Base-by-base conservation (phyloP, 495 filamentous ascomycete genomes). In the Aspergillus coremiiformis region DNA sequence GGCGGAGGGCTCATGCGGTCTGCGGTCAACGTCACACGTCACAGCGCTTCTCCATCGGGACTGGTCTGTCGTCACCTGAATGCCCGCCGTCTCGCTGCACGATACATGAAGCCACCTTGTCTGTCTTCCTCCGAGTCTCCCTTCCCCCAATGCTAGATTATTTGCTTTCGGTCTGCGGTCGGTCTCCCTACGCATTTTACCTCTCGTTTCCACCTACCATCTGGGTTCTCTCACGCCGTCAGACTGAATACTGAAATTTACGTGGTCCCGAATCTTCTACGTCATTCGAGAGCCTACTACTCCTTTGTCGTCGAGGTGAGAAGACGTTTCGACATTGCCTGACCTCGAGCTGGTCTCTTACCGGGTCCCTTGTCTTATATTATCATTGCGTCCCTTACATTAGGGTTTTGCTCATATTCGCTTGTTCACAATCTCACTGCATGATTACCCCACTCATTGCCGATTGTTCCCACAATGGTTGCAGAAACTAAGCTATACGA, bases 401-500 rank as follows among this genome's bases (percentile, higher is more conserved):
- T 49, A 49, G 33, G 15, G 47, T 41, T 49, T 26, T 8, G 30
- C 39, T 27, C 23, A 22, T 17, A 10, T 27, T 39, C 5, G 14
- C 19, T 33, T 53, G 39, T 42, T 46, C 26, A 20, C 17, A 46
- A 23, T 27, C 39, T 21, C 41, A 39, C 54, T 59, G 53, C 53
- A 54, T 56, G 55, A 52, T 57, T 56, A 45, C 29, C 59, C 33
- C 47, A 51, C 47, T 42, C 49, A 39, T 35, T 33, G n/a, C 3
- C 26, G 14, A 14, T 27, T 20, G 17, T 26, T 37, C 21, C 58
- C 57, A 84, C 52, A 26, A 95, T 95, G 89, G 87, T 90, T 44
- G 85, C 85, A 52, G 89, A 95, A 71, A 88, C 84, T 14, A 92
- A 88, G 63, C 78, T 95, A 43, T 95, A 95, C 69, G 85, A 94